Evolutionary conservation across 139 green algal genomes (phyloP), one percentile per base, ranked within the genome.

Genomic region (Bryopsis sp.): DNA sequence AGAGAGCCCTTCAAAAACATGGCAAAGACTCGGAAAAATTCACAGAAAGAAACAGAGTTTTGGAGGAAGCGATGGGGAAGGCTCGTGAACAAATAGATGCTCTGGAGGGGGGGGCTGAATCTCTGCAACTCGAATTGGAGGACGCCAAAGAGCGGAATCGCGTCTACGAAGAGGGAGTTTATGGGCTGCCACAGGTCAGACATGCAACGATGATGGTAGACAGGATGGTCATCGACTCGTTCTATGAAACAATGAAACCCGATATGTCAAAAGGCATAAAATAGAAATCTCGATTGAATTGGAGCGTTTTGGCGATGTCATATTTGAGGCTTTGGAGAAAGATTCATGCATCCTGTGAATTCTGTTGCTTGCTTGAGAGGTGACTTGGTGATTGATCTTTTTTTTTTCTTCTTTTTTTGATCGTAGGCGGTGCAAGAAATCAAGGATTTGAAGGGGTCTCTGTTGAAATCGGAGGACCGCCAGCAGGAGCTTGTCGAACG

Each of bases 91-190:
- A 5, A 7, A 47, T 29, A 22, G 37, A 47, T 58, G 57, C 38
- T 33, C 35, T 77, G 32, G 64, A 72, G 32, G 58, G 74, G 28
- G 36, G 47, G 24, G 36, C 58, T n/a, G 57, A 39, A 8, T 43
- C 39, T 34, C 37, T 81, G 2, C 70, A 81, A 35, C 37, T 57
- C 39, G 31, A 47, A 36, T 71, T 77, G 8, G 62, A 48, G 19
- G 75, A 75, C 54, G 66, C 64, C 0, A 31, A 33, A 37, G 60
- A 29, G 11, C 48, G 58, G 22, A 83, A 81, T 67, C 66, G 64
- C 28, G 54, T 79, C 65, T 86, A 88, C 50, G 83, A 89, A 64
- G 65, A 79, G 19, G 83, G 81, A n/a, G 61, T 89, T 34, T 87
- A 87, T 60, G 83, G 83, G 4, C 67, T 89, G 47, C 78, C 80